Conservation (phyloP, 148 eudicot species). For the Heliosperma pusillum region DNA sequence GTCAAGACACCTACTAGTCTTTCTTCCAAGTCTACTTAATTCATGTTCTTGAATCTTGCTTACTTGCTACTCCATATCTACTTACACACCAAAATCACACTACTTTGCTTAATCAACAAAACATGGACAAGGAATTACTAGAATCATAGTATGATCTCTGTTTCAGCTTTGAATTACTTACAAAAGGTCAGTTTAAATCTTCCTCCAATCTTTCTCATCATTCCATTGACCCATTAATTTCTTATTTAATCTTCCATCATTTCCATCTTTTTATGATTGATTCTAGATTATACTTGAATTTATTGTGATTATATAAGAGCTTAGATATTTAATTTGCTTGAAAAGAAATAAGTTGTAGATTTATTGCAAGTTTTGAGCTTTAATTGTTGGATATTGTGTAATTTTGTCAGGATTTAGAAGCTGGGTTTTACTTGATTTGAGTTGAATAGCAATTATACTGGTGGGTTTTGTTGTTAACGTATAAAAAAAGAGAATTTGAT, state of each 20-base stretch:
- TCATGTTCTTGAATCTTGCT: background rate
- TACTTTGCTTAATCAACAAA: conserved; percentile 12
- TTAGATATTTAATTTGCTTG: conserved; percentile 7
- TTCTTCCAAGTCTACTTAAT: conserved; percentile 1
- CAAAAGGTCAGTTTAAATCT: conserved; percentile 22
- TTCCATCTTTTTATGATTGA: background rate
- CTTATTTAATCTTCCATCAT: background rate
- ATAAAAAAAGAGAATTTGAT: background rate
- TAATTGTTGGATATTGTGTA: conserved; percentile 12
- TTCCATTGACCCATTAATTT: conserved; percentile 2
- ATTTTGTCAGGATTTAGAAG: conserved; percentile 16
- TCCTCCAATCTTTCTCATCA: background rate
- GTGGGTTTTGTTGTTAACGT: background rate
- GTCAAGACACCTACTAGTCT: background rate
- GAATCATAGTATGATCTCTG: background rate
- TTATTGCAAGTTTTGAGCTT: conserved; percentile 16
- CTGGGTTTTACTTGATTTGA: conserved; percentile 24
- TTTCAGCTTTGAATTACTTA: conserved; percentile 7
- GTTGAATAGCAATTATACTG: background rate
- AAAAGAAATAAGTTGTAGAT: background rate
- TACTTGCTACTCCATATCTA: conserved; percentile 2
- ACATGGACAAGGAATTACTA: background rate
- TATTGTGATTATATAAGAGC: background rate
- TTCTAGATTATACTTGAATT: conserved; percentile 9
- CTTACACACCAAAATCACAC: background rate